phyloP scores from a whole-genome alignment of 1,284 basidiomycete genomes.

The Erythrobasidium hasegawianum region DNA sequence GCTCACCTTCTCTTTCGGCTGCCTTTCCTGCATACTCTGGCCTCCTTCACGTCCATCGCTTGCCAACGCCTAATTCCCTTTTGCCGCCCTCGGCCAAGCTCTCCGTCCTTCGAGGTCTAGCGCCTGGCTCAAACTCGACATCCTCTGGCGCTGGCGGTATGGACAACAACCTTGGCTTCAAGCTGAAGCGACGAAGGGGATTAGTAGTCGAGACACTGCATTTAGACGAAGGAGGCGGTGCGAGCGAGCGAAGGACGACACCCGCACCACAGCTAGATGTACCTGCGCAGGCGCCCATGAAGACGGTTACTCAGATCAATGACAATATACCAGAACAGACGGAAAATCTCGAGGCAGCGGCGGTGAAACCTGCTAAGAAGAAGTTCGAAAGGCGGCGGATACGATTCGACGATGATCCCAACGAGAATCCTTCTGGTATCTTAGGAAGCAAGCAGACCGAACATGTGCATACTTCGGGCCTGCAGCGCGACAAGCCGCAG shows the following conservation, averaged over 20 bases:
- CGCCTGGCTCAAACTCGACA: constrained; percentile 57
- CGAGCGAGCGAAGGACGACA: constrained; percentile 73
- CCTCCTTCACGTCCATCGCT: constrained; percentile 65
- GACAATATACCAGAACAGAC: constrained; percentile 42
- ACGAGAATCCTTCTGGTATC: constrained; percentile 32
- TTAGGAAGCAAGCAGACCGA: not conserved
- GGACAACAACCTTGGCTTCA: constrained; percentile 92
- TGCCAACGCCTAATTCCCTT: constrained; percentile 67
- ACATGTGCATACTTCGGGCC: constrained; percentile 5
- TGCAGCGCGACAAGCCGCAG: constrained; percentile 51
- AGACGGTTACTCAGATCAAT: constrained; percentile 8
- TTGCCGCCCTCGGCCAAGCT: constrained; percentile 69
- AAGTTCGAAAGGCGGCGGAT: constrained; percentile 38
- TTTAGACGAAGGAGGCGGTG: constrained; percentile 86
- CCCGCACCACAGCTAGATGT: constrained; percentile 46
- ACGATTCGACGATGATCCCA: constrained; percentile 34
- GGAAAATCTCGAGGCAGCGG: constrained; percentile 7
- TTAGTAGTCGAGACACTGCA: constrained; percentile 88
- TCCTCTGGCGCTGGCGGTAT: constrained; percentile 60
- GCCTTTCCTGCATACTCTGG: constrained; percentile 81
- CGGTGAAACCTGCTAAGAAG: constrained; percentile 33
- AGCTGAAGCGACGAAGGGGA: constrained; percentile 72
- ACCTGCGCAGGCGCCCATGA: constrained; percentile 31
- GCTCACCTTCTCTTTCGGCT: constrained; percentile 61
- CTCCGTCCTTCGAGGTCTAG: constrained; percentile 57